Percentiles rank a stretch among this genome's conserved stretches.
Conservation (phyloP, 768 basidiomycete species). For the Kwoniella mangroviensis region DNA sequence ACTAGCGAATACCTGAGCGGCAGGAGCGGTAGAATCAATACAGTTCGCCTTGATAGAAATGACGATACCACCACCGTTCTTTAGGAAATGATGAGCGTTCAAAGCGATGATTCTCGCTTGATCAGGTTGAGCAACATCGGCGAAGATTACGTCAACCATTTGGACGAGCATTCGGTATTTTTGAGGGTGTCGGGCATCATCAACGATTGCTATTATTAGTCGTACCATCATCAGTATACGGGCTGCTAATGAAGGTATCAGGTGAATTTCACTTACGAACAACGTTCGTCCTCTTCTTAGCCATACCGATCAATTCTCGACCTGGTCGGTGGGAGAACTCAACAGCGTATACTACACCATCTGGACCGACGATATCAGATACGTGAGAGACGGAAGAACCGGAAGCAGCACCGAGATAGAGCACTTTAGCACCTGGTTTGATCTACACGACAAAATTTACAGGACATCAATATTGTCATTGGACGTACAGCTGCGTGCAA, state of each 20-base stretch:
- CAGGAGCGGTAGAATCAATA: slow-evolving; percentile 92
- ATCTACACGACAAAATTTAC: slow-evolving; percentile 59
- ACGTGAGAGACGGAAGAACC: slow-evolving; percentile 99
- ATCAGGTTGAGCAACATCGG: slow-evolving; percentile 97
- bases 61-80: slow-evolving; percentile 86
- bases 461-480: not conserved
- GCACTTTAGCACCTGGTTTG: slow-evolving; percentile 88
- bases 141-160: slow-evolving; percentile 95
- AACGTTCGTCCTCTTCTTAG: slow-evolving; percentile 98
- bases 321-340: slow-evolving; percentile 97
- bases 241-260: not conserved
- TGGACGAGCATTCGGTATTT: slow-evolving; percentile 97
- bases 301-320: slow-evolving; percentile 98
- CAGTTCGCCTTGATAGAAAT: slow-evolving; percentile 99
- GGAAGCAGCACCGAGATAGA: slow-evolving; percentile 96
- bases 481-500: too few species aligned
- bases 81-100: slow-evolving; percentile 95
- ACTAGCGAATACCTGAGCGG: slow-evolving; percentile 84
- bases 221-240: not conserved
- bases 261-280: slow-evolving; percentile 68
- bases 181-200: slow-evolving; percentile 95
- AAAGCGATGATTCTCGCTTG: slow-evolving; percentile 94
- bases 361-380: slow-evolving; percentile 96
- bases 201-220: slow-evolving; percentile 70
- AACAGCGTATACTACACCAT: slow-evolving; percentile 96